Evolutionary conservation across 73 alveolate species (phyloP), one percentile per base, ranked within the genome.

Genomic region (Symbiodinium pilosum): DNA sequence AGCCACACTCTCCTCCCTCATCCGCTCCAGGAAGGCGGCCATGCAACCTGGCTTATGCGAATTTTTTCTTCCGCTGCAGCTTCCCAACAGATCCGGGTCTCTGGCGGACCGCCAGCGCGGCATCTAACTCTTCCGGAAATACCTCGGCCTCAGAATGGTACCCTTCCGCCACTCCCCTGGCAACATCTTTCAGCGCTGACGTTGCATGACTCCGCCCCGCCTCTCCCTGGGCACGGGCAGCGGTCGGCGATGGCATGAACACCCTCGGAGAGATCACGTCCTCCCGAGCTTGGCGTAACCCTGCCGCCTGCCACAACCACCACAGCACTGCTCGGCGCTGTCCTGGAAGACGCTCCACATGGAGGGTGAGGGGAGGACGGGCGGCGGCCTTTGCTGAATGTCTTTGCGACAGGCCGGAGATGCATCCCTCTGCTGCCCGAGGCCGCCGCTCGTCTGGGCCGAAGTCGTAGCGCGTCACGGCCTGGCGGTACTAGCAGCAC

Each of bases 1-100:
- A n/a, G n/a, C n/a, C n/a, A n/a, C n/a, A n/a, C n/a, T n/a, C 81
- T 64, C 81, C 81, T n/a, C 34, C 39, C 81, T 34, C 81, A 64
- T 64, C 38, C 34, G 81, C 81, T 64, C 39, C 81, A 64, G 38
- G 81, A 64, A 64, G 38, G 81, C 81, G 12, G 81, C 38, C 39
- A 64, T 64, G 18, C 39, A 64, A 38, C 81, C 81, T 64, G 73
- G 34, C 77, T 26, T 18, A 11, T 24, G 21, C 28, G 77, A 36
- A 16, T 14, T 47, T 47, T 47, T 9, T 47, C 21, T 14, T 47
- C 14, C 21, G 14, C 59, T 47, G 59, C 14, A 14, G 59, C 59
- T 9, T 14, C 6, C 14, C 59, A 14, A 6, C 14, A 14, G 21
- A 9, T 14, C 59, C 21, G 12, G 18, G 81, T 9, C 34, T 38